Evolutionary conservation across 345 rosid species (phyloP).

Genomic region (Eucalyptus microcorys): DNA sequence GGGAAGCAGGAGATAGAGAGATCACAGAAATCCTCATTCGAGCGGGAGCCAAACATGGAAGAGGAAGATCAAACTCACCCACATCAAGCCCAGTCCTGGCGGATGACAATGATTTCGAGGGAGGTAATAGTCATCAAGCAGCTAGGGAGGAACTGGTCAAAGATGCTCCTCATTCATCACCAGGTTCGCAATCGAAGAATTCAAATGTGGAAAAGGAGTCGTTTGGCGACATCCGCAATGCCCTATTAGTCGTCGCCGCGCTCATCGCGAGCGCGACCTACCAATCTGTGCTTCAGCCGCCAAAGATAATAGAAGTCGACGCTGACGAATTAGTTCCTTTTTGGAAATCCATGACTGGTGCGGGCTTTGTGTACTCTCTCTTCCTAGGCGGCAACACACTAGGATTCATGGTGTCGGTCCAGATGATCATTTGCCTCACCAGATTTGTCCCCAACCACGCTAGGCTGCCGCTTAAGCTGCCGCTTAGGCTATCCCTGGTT

Average conservation of each 20-base stretch:
- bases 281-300: background rate
- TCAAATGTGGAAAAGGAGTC: background rate
- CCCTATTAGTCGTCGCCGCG: background rate
- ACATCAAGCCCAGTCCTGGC: fast-evolving
- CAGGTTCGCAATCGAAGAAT: background rate
- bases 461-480: background rate
- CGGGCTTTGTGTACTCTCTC: no score
- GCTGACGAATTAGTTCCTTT: no score
- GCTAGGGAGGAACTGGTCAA: background rate
- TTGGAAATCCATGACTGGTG: no score
- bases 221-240: background rate
- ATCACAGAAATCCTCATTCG: no score
- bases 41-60: background rate
- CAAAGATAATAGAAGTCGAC: background rate
- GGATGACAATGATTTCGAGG: fast-evolving
- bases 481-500: no score
- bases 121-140: background rate
- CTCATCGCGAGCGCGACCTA: background rate
- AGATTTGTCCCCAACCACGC: no score
- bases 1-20: no score
- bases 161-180: background rate
- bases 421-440: no score
- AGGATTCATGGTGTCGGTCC: no score
- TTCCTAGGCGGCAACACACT: no score
- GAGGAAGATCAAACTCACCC: background rate